Base-by-base conservation (phyloP, 1,284 basidiomycete species). In the Naganishia liquefaciens region DNA sequence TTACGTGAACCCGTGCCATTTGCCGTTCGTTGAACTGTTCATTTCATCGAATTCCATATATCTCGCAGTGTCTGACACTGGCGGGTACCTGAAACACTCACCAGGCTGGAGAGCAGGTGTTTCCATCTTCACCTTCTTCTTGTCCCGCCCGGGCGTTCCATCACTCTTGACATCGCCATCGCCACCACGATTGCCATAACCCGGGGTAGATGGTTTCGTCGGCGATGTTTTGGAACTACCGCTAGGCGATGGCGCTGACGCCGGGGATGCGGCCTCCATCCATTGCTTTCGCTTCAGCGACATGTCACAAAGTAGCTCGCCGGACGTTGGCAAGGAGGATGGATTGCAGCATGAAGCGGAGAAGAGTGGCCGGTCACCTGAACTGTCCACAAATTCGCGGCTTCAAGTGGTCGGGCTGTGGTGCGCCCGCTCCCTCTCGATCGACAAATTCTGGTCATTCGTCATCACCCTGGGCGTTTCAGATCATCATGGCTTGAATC, bases 71-170 rank as follows among this genome's bases (percentile, higher is more conserved):
- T 13, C 10, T 13, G 33, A 13, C 13, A 10, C 33, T 37, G 33
- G 13, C 13, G 13, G 9, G 13, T 13, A 2, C 33, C 33, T 37
- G 6, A 3, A 1, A 13, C 10, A 60, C 57, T 40, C 42, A 60
- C 57, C 57, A 21, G 54, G 28, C 10, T 19, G n/a, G 10, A 19
- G 37, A 5, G 25, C 46, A 11, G 57, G 57, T 10, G 49, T 13
- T 27, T 60, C 57, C 46, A 60, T 49, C 33, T 60, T 60, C n/a
- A 50, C 37, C 57, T 60, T 60, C n/a, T 60, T 60, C 46, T 49
- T 60, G 15, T 50, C 57, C 33, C 43, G 39, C 33, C 33, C 46
- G 10, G 57, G 57, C 43, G 57, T 60, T 7, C 57, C 57, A 11
- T 49, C 46, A 6, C 43, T 28, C 40, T 17, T 46, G 5, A 25